Evolutionary conservation across 345 rosid species (phyloP).

Genomic region (Hirschfeldia incana): DNA sequence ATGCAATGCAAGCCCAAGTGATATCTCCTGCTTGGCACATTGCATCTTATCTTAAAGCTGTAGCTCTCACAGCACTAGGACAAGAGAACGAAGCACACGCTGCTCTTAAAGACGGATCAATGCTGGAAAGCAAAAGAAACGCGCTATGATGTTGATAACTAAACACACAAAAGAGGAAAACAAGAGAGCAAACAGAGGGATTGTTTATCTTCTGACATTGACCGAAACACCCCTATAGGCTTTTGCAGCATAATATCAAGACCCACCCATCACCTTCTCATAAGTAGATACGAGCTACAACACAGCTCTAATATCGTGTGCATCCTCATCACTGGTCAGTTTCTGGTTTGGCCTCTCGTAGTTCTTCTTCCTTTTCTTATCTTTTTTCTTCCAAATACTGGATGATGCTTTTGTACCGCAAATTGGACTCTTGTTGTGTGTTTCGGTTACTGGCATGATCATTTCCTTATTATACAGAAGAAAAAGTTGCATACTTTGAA

Average conservation of each 20-base stretch:
- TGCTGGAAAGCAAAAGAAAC: conserved; percentile 60
- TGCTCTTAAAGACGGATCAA: conserved; percentile 7
- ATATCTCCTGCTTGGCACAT: no score
- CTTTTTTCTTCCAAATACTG: background rate
- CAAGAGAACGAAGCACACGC: no score
- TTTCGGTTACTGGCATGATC: conserved; percentile 16
- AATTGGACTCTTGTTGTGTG: conserved; percentile 1
- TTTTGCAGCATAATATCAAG: conserved; percentile 16
- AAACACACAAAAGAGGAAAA: background rate
- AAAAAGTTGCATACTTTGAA: conserved; percentile 1
- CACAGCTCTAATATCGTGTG: background rate
- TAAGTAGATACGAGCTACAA: conserved; percentile 21
- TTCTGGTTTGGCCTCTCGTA: background rate
- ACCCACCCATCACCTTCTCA: conserved; percentile 3
- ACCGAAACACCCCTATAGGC: background rate
- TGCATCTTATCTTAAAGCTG: no score
- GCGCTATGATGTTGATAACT: conserved; percentile 10
- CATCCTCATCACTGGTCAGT: conserved; percentile 26
- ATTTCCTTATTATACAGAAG: conserved; percentile 25
- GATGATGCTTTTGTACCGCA: background rate
- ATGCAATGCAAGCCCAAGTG: conserved; percentile 37
- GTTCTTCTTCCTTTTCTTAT: background rate
- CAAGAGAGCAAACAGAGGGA: no score
- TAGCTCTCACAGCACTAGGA: no score
- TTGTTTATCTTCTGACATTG: no score